Evolutionary conservation across 129 eudicot genomes (phyloP).

Genomic region (Escallonia herrerae): DNA sequence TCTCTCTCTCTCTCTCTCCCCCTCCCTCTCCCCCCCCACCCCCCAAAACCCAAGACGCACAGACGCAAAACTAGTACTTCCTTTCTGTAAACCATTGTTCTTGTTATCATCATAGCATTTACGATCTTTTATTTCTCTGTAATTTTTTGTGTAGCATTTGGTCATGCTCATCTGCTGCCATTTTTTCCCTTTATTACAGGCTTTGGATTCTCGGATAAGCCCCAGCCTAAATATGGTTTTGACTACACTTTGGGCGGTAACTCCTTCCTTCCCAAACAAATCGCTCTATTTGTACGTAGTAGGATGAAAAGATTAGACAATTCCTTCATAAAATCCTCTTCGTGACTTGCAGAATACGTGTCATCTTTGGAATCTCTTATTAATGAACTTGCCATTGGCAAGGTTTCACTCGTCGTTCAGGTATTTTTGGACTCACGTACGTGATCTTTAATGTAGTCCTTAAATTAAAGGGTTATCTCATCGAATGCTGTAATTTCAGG

Average conservation of each 20-base stretch:
- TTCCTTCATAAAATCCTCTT: background rate
- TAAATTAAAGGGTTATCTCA: background rate
- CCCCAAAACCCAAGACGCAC: too few relatives aligned
- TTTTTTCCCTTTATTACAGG: conserved; percentile 40
- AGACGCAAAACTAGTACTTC: too few relatives aligned
- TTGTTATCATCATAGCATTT: too few relatives aligned
- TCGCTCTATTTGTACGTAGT: background rate
- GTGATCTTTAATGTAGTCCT: conserved; percentile 1
- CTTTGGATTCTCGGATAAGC: conserved; percentile 97
- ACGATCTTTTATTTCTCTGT: too few relatives aligned
- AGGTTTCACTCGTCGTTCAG: conserved; percentile 92
- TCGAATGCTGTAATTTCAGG: conserved; percentile 40
- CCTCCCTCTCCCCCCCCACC: too few relatives aligned
- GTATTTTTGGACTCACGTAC: conserved; percentile 24
- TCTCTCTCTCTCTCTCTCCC: too few relatives aligned
- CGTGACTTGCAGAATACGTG: conserved; percentile 60
- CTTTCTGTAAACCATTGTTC: too few relatives aligned
- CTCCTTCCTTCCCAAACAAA: background rate
- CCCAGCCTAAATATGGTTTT: conserved; percentile 89
- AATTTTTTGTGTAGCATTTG: too few relatives aligned
- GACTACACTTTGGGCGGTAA: conserved; percentile 92
- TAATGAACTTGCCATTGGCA: conserved; percentile 47
- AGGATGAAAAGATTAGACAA: too few relatives aligned
- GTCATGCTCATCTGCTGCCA: background rate
- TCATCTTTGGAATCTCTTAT: conserved; percentile 74